A percentile compares a stretch with the other conserved stretches of the same genome.
phyloP scores from a whole-genome alignment of 768 basidiomycete genomes.

The Cystobasidium onofrii region DNA sequence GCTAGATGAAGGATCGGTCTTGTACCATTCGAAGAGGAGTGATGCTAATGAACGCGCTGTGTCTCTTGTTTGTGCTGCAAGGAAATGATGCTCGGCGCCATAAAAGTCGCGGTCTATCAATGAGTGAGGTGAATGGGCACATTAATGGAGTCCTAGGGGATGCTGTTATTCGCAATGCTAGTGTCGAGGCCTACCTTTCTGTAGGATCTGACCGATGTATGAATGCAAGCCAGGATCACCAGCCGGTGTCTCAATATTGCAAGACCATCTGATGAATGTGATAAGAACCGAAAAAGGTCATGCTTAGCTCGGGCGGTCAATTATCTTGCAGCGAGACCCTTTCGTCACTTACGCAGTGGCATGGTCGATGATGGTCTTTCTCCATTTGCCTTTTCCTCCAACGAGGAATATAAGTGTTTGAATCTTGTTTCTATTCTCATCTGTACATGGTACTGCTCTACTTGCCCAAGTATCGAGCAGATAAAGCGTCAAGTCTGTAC shows the following conservation, averaged over 20 bases:
- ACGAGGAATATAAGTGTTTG: constrained; percentile 21
- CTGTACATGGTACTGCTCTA: constrained; percentile 54
- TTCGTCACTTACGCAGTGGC: constrained; percentile 52
- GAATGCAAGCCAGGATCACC: constrained; percentile 83
- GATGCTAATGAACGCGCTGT: constrained; percentile 77
- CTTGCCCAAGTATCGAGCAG: constrained; percentile 74
- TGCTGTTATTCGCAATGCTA: too few relatives aligned
- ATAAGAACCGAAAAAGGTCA: too few relatives aligned
- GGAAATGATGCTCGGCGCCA: constrained; percentile 68
- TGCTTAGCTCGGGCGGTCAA: constrained; percentile 43
- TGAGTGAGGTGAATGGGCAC: not conserved
- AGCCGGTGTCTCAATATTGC: constrained; percentile 65
- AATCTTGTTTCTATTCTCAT: constrained; percentile 36
- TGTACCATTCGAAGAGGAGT: constrained; percentile 75
- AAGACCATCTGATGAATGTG: constrained; percentile 91
- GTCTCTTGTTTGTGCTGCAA: constrained; percentile 79
- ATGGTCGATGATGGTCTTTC: constrained; percentile 52
- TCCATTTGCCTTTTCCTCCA: constrained; percentile 22
- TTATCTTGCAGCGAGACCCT: constrained; percentile 44
- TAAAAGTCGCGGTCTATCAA: constrained; percentile 65
- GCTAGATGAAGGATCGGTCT: constrained; percentile 42
- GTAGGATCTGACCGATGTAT: constrained; percentile 77
- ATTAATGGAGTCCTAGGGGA: too few relatives aligned
- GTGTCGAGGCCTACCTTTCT: constrained; percentile 62
- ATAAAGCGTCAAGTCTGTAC: constrained; percentile 71